Conservation (phyloP, 805 yeast species). For the Phaffomyces antillensis region DNA sequence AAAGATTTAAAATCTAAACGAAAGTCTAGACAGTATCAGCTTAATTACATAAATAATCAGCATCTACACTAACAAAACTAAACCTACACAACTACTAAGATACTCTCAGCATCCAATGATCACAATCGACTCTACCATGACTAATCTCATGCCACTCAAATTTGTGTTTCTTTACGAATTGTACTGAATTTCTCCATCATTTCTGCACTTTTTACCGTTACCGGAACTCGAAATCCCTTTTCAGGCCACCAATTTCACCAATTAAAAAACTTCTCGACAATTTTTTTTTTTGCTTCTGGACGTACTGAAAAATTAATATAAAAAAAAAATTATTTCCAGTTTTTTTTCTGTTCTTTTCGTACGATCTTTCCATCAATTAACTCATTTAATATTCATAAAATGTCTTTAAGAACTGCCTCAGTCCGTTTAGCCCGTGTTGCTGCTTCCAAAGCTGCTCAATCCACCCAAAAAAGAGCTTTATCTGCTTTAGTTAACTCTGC, state of each 20-base stretch:
- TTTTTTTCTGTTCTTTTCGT: not conserved
- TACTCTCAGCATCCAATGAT: not conserved
- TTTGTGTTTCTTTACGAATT: too few species aligned
- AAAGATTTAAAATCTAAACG: too few species aligned
- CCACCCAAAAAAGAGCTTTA: constrained; percentile 51
- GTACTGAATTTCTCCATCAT: too few species aligned
- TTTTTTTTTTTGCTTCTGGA: not conserved
- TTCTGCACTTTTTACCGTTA: not conserved
- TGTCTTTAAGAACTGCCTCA: constrained; percentile 40
- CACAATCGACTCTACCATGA: not conserved
- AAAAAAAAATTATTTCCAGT: not conserved
- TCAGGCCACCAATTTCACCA: not conserved
- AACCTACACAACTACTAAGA: too few species aligned
- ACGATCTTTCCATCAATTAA: too few species aligned
- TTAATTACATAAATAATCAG: too few species aligned
- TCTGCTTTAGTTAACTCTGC: constrained; percentile 43
- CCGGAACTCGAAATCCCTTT: not conserved
- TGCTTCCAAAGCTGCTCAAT: constrained; percentile 30
- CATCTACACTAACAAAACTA: too few species aligned
- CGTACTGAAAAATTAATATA: not conserved
- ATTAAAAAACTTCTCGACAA: not conserved
- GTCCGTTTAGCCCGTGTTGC: constrained; percentile 44
- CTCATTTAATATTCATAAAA: constrained; percentile 6
- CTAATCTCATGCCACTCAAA: too few species aligned
- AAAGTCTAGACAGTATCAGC: too few species aligned